These are phyloP conservation scores for Sisymbrium irio DNA, from an alignment of 345 rosid genomes.

Conservation along the genomic window DNA sequence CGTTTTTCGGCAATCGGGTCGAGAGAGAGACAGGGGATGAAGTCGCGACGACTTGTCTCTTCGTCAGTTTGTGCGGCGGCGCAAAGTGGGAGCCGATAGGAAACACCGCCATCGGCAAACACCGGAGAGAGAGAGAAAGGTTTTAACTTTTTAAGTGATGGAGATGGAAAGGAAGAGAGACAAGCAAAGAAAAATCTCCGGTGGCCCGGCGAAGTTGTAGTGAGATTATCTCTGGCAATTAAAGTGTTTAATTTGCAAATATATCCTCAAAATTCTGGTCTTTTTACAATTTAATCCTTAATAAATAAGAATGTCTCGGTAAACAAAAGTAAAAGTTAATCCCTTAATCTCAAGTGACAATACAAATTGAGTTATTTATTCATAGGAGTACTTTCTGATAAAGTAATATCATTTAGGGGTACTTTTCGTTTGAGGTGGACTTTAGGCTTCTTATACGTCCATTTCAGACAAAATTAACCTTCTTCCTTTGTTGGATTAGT, in stretches of 20 bases:
- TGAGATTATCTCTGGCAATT: conserved; percentile 1
- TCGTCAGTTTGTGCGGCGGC: conserved; percentile 34
- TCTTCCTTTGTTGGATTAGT: no score
- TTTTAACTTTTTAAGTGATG: not conserved
- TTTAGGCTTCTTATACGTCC: no score
- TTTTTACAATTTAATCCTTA: conserved; percentile 12
- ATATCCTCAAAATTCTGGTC: conserved; percentile 2
- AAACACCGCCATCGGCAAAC: conserved; percentile 56
- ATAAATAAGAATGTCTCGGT: no score
- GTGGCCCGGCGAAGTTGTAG: conserved; percentile 21
- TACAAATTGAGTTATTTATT: no score
- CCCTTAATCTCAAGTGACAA: not conserved
- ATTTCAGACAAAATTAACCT: no score
- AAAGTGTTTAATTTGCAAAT: conserved; percentile 1
- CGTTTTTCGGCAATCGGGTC: conserved; percentile 27
- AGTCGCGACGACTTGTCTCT: conserved; percentile 28
- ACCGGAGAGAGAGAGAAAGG: not conserved
- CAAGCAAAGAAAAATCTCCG: not conserved
- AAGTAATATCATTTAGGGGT: no score
- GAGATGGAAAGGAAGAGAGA: not conserved
- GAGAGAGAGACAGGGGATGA: conserved; percentile 24
- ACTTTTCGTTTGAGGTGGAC: no score
- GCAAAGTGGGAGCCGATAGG: conserved; percentile 46
- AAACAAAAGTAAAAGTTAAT: no score
- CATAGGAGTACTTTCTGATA: no score